Base-by-base conservation (phyloP, 2,329 filamentous ascomycete genomes). In the Plenodomus tracheiphilus region DNA sequence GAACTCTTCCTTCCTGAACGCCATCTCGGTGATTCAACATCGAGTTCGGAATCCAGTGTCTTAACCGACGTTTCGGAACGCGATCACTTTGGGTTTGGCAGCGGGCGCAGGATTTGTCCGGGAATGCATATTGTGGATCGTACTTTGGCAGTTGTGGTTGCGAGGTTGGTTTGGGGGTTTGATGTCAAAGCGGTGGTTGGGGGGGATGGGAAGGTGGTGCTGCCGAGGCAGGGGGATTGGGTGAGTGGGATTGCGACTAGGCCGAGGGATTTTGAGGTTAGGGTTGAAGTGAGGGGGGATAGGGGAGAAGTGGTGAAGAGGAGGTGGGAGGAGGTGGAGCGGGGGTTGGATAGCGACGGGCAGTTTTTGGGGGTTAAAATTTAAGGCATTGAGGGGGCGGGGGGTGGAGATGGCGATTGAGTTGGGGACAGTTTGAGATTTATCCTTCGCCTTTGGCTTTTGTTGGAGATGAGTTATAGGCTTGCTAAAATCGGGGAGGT, bases 1-100 rank as follows among this genome's bases (percentile, higher is more conserved):
- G 81, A 85, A 42, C 75, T 69, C 57, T 86, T 78, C 70, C 77
- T 74, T 16, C 82, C 84, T 0, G 81, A 83, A 51, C 79, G 83
- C 28, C 86, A 80, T 71, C 76, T 86, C 28, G 28, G 28, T 11
- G 28, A 32, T 11, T 11, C 4, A 32, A 48, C 19, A 49, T 54
- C 0, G 19, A 34, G 9, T 59, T 44, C 5, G 54, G 56, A 1
- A 52, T 54, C 3, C 59, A 54, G 52, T 21, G 56, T 56, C 1
- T 16, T 61, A 2, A 51, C 45, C 0, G 39, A 46, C 13, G 17
- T 54, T 47, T 17, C 58, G 54, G 1, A 54, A 44, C 18, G 41
- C 51, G 48, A 50, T 7, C 58, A 45, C 38, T 41, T 55, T 15
- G 32, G 44, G 3, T 58, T 59, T 19, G 58, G 58, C 0, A 52